phyloP scores from a whole-genome alignment of 2,329 filamentous ascomycete species.

The Alternaria tenuissima region DNA sequence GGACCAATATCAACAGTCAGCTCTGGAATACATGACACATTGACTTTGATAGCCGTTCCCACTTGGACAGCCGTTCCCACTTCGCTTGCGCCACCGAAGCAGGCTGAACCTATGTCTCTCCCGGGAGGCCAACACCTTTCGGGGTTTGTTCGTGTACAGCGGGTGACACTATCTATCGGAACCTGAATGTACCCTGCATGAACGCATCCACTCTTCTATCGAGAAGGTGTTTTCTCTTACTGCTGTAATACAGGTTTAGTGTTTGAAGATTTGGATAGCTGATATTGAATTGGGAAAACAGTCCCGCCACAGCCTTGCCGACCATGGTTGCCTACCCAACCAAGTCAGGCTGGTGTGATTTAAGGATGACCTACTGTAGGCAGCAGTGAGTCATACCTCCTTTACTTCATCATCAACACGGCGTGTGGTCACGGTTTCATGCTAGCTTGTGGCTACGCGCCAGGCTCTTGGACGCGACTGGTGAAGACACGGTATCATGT shows the following conservation, averaged over 20 bases:
- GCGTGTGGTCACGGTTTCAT: constrained; percentile 20
- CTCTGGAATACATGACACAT: not conserved
- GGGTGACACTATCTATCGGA: not conserved
- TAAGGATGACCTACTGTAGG: constrained; percentile 8
- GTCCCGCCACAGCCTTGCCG: constrained; percentile 8
- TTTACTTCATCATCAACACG: constrained; percentile 12
- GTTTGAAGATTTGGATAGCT: not conserved
- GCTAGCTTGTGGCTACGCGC: constrained; percentile 13
- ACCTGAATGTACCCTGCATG: not conserved
- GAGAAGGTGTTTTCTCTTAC: not conserved
- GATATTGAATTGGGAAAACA: not conserved
- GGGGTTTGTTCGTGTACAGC: not conserved
- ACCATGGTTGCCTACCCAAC: constrained; percentile 14
- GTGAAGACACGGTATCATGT: constrained; percentile 42
- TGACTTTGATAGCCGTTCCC: not conserved
- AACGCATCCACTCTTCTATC: not conserved
- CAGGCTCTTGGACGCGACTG: constrained; percentile 19
- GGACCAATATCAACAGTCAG: not conserved
- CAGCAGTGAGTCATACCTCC: constrained; percentile 26
- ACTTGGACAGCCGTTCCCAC: not conserved
- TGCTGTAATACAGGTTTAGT: not conserved
- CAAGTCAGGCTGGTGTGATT: not conserved
- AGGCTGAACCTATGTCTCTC: not conserved
- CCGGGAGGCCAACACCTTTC: not conserved
- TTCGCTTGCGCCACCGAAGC: not conserved